These are phyloP conservation scores for Zygosaccharomyces lentus DNA, from an alignment of 805 yeast genomes.

Conservation along the genomic window DNA sequence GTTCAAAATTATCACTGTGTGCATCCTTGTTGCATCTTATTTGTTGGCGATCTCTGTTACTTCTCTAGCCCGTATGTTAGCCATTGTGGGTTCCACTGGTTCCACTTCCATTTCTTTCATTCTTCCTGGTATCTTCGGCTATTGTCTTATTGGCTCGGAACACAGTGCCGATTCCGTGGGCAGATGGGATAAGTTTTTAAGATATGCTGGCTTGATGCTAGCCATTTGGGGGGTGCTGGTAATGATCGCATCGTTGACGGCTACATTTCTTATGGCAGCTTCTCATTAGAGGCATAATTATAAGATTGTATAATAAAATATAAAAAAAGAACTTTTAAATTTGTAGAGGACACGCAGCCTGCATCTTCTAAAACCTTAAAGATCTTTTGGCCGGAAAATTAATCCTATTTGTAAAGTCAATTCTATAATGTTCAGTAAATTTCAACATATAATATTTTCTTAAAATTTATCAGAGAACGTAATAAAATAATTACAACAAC, in stretches of 20 bases:
- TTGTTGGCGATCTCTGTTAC: conserved; percentile 53
- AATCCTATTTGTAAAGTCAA: too few relatives aligned
- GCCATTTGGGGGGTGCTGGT: conserved; percentile 47
- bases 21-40: conserved; percentile 47
- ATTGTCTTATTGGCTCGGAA: conserved; percentile 28
- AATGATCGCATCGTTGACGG: conserved; percentile 48
- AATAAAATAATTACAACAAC: too few relatives aligned
- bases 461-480: too few relatives aligned
- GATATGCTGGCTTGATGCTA: conserved; percentile 38
- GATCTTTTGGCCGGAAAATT: too few relatives aligned
- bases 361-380: background rate
- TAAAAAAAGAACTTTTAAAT: too few relatives aligned
- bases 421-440: too few relatives aligned
- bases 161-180: conserved; percentile 20
- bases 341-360: background rate
- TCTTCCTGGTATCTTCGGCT: conserved; percentile 73
- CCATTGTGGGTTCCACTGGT: conserved; percentile 77
- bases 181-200: conserved; percentile 31
- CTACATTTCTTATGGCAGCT: conserved; percentile 32
- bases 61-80: conserved; percentile 63
- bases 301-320: background rate
- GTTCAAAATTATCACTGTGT: conserved; percentile 47
- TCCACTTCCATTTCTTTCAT: conserved; percentile 74
- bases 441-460: too few relatives aligned
- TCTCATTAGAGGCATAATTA: conserved; percentile 15